These are phyloP conservation scores for Colletotrichum higginsianum DNA, from an alignment of 2,329 filamentous ascomycete genomes.

Conservation along the genomic window DNA sequence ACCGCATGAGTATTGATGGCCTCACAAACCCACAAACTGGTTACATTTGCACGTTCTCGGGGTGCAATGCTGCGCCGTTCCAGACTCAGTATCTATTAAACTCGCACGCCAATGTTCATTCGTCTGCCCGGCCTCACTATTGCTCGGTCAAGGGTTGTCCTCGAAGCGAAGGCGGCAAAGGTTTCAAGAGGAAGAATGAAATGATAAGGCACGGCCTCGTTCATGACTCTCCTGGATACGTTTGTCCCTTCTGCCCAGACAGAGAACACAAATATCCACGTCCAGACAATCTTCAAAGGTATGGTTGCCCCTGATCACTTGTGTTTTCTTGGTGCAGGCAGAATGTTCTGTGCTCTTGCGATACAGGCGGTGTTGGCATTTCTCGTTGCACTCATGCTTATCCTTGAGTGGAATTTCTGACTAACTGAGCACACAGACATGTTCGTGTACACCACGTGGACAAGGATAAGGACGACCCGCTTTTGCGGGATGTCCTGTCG, in stretches of 20 bases:
- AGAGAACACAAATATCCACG: slow-evolving; percentile 94
- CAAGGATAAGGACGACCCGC: slow-evolving; percentile 88
- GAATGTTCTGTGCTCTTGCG: not conserved
- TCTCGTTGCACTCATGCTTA: not conserved
- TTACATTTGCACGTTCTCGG: slow-evolving; percentile 72
- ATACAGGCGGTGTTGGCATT: too few relatives aligned
- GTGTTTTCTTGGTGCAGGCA: not conserved
- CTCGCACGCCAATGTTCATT: slow-evolving; percentile 83
- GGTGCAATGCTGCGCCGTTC: slow-evolving; percentile 81
- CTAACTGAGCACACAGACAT: slow-evolving; percentile 71
- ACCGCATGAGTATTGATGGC: slow-evolving; percentile 72
- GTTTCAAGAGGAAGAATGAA: slow-evolving; percentile 81
- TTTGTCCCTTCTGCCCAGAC: slow-evolving; percentile 96
- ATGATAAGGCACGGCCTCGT: slow-evolving; percentile 87
- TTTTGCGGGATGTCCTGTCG: slow-evolving; percentile 85
- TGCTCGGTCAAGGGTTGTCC: slow-evolving; percentile 74
- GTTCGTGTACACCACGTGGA: slow-evolving; percentile 93
- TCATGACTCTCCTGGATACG: slow-evolving; percentile 93
- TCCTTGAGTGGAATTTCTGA: too few relatives aligned
- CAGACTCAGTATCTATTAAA: slow-evolving; percentile 84
- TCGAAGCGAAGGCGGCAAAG: slow-evolving; percentile 75
- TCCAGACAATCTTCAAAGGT: slow-evolving; percentile 96
- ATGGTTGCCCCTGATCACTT: slow-evolving; percentile 50
- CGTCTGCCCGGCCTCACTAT: slow-evolving; percentile 75
- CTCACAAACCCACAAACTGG: slow-evolving; percentile 68